Evolutionary conservation across 2,329 filamentous ascomycete genomes (phyloP).

Genomic region (Aciculosporium take): DNA sequence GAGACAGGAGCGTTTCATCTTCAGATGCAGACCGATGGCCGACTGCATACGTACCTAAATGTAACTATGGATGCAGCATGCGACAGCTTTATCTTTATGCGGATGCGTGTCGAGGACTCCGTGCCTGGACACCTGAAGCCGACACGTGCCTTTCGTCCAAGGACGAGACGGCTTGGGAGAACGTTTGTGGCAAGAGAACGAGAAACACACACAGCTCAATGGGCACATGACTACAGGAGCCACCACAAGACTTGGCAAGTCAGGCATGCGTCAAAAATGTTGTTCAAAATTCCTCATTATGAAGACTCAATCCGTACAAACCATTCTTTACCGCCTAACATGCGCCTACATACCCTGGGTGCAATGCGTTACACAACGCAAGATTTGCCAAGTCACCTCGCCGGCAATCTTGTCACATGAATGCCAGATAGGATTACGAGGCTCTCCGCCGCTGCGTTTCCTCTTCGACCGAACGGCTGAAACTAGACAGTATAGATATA

Average conservation of each 20-base stretch:
- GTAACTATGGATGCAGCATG: no score
- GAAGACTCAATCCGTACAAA: constrained; percentile 6
- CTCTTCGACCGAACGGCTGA: constrained; percentile 11
- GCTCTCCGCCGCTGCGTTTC: constrained; percentile 12
- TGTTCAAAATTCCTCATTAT: constrained; percentile 1
- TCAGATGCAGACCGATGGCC: no score
- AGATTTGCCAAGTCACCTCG: constrained; percentile 2
- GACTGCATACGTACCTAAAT: no score
- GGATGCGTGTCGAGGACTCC: no score
- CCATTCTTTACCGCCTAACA: constrained; percentile 4
- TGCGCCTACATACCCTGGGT: constrained; percentile 4
- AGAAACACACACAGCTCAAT: no score
- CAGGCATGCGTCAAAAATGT: background rate
- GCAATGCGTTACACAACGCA: background rate
- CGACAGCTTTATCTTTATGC: no score
- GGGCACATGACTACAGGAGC: background rate
- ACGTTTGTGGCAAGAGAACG: no score
- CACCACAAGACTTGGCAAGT: background rate
- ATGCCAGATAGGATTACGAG: constrained; percentile 3
- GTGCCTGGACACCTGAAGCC: no score
- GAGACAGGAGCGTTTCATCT: no score
- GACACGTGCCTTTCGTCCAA: no score
- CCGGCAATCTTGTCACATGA: background rate
- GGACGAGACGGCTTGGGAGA: no score
- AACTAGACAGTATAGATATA: constrained; percentile 9